Conservation (phyloP, 345 rosid species). For the Eutrema japonicum region DNA sequence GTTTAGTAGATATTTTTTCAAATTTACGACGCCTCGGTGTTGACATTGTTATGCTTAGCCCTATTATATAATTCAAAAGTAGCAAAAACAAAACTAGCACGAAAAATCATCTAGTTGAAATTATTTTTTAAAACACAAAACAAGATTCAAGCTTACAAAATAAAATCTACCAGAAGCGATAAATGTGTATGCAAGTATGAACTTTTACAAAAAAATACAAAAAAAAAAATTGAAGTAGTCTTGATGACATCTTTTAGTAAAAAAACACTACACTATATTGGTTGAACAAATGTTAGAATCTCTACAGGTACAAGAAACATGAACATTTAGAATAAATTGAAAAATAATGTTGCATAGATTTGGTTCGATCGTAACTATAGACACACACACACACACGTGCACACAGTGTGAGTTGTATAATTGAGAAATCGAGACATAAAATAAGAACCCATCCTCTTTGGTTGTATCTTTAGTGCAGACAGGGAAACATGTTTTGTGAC, state of each 20-base stretch:
- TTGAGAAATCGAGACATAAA: slow-evolving; percentile 29
- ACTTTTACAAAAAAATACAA: not conserved
- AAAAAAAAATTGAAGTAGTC: not conserved
- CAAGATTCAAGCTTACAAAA: not conserved
- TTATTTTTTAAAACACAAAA: not conserved
- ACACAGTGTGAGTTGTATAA: slow-evolving; percentile 42
- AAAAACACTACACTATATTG: not conserved
- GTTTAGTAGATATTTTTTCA: not conserved
- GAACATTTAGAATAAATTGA: not conserved
- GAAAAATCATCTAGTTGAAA: not conserved
- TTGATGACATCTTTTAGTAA: not conserved
- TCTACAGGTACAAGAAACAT: slow-evolving; percentile 16
- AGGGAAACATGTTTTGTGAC: slow-evolving; percentile 46
- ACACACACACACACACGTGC: slow-evolving; percentile 38
- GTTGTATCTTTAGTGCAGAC: slow-evolving; percentile 42
- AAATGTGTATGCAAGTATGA: not conserved
- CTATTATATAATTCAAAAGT: not conserved
- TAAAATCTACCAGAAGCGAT: too few species aligned
- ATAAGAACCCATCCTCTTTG: slow-evolving; percentile 43
- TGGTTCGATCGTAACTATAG: slow-evolving; percentile 19
- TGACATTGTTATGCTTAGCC: not conserved
- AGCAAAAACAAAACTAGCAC: not conserved
- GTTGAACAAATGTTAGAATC: not conserved
- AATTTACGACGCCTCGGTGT: too few species aligned
- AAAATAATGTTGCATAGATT: slow-evolving; percentile 24